Base-by-base conservation (phyloP, 768 basidiomycete genomes). In the Atractiella rhizophila region DNA sequence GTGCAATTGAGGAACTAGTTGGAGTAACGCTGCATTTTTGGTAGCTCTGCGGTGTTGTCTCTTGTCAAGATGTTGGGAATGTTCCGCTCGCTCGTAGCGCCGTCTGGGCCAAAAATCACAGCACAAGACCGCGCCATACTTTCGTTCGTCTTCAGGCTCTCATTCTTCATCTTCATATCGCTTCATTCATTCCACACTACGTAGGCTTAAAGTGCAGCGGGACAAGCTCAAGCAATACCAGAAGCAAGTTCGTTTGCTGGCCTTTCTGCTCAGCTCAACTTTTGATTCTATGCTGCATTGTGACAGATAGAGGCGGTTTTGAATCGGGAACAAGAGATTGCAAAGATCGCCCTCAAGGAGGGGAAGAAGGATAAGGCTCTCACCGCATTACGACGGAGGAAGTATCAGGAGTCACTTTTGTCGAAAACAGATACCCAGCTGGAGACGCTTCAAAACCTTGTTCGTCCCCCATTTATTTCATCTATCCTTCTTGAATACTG, bases 171-270 rank as follows among this genome's bases (percentile, higher is more conserved):
- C n/a, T n/a, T n/a, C n/a, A n/a, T n/a, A n/a, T n/a, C n/a, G n/a
- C n/a, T n/a, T n/a, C n/a, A n/a, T n/a, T n/a, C n/a, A n/a, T n/a
- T n/a, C n/a, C n/a, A n/a, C n/a, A n/a, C n/a, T n/a, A 51, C 49
- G 51, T 58, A 94, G 88, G 56, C 68, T 98, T 50, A 96, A 98
- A 61, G 59, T 91, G 34, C 91, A 98, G 58, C 68, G 91, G 26
- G 91, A 98, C 62, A 94, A 86, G 59, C 62, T 98, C 46, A 76
- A 70, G 57, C 80, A 86, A 57, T 98, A 96, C 55, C 91, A 88
- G 68, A 81, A 74, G 64, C 76, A 76, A 68, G 88, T 80, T 43
- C 23, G 65, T n/a, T n/a, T n/a, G 31, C 1, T 12, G 4, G 19
- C 38, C 35, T 37, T 20, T 34, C 39, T 37, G 15, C 19, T 5